phyloP scores from a whole-genome alignment of 164 flowering plant species.

The Nelumbo lutea region DNA sequence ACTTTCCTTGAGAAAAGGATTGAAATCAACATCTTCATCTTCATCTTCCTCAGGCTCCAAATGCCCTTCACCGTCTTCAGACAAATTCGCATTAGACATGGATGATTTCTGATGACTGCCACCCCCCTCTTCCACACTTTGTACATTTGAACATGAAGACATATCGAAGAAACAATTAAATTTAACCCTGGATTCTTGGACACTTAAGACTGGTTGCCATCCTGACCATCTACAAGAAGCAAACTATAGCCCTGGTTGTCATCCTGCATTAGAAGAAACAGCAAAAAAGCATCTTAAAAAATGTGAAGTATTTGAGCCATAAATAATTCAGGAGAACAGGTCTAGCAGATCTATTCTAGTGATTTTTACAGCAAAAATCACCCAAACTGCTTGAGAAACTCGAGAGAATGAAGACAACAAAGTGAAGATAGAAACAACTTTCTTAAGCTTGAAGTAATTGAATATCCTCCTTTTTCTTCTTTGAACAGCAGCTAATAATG shows the following conservation, averaged over 20 bases:
- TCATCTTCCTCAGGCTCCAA: constrained; percentile 34
- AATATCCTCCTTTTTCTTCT: too few species aligned
- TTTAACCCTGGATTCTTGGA: constrained; percentile 1
- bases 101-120: constrained; percentile 2
- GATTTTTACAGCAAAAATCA: too few species aligned
- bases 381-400: too few species aligned
- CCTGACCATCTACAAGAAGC: not conserved
- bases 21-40: constrained; percentile 67
- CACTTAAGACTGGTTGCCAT: not conserved
- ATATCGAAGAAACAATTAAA: constrained; percentile 5
- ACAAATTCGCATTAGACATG: not conserved
- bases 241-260: not conserved
- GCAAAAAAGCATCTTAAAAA: not conserved
- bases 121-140: constrained; percentile 4
- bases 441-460: too few species aligned
- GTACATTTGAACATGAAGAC: constrained; percentile 4
- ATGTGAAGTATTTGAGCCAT: not conserved
- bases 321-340: not conserved
- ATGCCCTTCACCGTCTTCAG: constrained; percentile 11
- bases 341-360: too few species aligned
- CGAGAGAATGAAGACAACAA: too few species aligned
- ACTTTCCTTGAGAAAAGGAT: constrained; percentile 53
- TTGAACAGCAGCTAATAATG: too few species aligned
- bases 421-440: too few species aligned
- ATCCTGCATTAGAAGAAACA: not conserved